Percentiles rank a stretch among this genome's conserved stretches.
phyloP scores from a whole-genome alignment of 441 rosid species.

The Daphne laureola region DNA sequence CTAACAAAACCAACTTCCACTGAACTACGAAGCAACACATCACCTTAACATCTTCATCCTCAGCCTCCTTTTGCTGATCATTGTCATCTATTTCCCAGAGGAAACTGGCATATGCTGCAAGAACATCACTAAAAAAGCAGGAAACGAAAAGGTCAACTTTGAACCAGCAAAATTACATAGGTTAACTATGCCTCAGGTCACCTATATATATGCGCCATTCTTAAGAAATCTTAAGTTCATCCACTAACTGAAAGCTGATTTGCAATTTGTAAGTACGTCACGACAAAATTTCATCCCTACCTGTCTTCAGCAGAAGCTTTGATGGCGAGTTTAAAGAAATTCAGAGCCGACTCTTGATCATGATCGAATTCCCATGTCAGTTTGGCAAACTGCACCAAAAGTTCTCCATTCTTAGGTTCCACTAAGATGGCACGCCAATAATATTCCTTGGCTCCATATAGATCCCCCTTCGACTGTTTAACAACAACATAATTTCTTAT shows the following conservation, averaged over 20 bases:
- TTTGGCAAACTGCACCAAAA: constrained; percentile 53
- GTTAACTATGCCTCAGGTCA: not conserved
- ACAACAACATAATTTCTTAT: not conserved
- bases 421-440: constrained; percentile 57
- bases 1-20: no score
- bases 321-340: constrained; percentile 59
- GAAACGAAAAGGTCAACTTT: not conserved
- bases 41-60: constrained; percentile 28
- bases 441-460: constrained; percentile 65
- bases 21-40: not conserved
- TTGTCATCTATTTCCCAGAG: constrained; percentile 68
- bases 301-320: constrained; percentile 60
- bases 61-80: constrained; percentile 21
- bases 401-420: constrained; percentile 56
- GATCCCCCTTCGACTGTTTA: constrained; percentile 60
- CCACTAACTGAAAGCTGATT: not conserved
- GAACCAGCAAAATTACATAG: constrained; percentile 1
- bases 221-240: not conserved
- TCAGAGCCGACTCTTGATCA: constrained; percentile 48
- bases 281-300: constrained; percentile 20
- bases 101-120: constrained; percentile 79
- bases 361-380: constrained; percentile 63
- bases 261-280: not conserved
- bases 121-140: constrained; percentile 44
- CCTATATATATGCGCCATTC: no score